Percentiles rank a stretch among this genome's conserved stretches.
These are phyloP conservation scores for Globisporangium splendens DNA, from an alignment of 352 stramenopile genomes.

Conservation along the genomic window DNA sequence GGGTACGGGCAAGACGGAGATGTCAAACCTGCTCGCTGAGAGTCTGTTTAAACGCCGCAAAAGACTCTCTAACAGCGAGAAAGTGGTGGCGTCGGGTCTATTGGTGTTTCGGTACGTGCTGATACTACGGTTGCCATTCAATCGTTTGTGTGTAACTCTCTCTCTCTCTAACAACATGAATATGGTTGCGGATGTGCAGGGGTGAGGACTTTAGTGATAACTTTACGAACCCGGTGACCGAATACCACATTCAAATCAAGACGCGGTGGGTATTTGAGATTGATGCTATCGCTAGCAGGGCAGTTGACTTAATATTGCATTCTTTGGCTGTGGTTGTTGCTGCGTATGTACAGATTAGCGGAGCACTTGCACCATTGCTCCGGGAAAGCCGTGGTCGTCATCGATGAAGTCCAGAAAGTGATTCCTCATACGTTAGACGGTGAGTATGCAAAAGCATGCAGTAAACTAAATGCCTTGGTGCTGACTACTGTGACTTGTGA, in stretches of 20 bases:
- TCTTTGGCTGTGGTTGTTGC: not conserved
- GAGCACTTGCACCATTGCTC: constrained; percentile 79
- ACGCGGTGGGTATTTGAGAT: constrained; percentile 31
- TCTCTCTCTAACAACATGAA: not conserved
- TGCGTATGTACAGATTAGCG: constrained; percentile 39
- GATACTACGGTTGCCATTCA: not conserved
- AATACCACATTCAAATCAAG: constrained; percentile 87
- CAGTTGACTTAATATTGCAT: too few relatives aligned
- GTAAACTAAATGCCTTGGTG: not conserved
- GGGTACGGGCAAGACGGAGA: constrained; percentile 89
- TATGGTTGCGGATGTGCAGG: constrained; percentile 17
- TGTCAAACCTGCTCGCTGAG: constrained; percentile 80
- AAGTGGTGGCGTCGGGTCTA: constrained; percentile 59
- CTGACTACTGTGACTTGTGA: not conserved
- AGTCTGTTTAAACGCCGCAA: constrained; percentile 80
- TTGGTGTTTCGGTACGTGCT: constrained; percentile 24
- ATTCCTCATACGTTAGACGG: constrained; percentile 87
- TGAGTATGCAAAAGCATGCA: constrained; percentile 12
- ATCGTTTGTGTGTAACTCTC: constrained; percentile 1
- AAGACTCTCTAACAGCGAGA: constrained; percentile 69
- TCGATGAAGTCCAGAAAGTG: constrained; percentile 92
- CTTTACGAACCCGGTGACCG: constrained; percentile 74
- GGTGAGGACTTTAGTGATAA: constrained; percentile 86
- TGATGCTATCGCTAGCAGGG: too few relatives aligned
- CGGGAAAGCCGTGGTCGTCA: constrained; percentile 86